Evolutionary conservation across 2,329 filamentous ascomycete species (phyloP).

Genomic region (Westerdykella aurantiaca): DNA sequence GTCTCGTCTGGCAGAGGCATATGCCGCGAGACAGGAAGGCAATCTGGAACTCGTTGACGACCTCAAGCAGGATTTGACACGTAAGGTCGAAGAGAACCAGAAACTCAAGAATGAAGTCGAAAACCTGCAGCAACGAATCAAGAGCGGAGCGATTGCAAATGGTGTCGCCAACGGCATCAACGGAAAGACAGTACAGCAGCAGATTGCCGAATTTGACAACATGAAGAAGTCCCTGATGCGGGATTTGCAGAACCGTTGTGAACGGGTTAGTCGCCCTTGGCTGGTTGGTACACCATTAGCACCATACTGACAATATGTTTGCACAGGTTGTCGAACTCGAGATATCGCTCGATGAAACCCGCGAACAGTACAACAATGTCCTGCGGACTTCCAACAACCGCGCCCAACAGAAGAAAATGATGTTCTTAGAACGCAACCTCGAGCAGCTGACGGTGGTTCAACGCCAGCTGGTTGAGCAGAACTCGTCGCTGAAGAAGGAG

Average conservation of each 20-base stretch:
- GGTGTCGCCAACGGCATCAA: slow-evolving; percentile 55
- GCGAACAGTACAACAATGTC: slow-evolving; percentile 99
- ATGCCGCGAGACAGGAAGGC: slow-evolving; percentile 66
- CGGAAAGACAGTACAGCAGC: slow-evolving; percentile 91
- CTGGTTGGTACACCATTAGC: slow-evolving; percentile 6
- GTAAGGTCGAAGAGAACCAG: slow-evolving; percentile 75
- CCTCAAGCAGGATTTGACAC: slow-evolving; percentile 66
- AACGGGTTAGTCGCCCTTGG: slow-evolving; percentile 55
- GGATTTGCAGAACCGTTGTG: slow-evolving; percentile 95
- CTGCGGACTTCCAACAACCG: slow-evolving; percentile 94
- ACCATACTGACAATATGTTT: slow-evolving; percentile 10
- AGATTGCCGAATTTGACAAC: slow-evolving; percentile 96
- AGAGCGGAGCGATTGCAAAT: slow-evolving; percentile 58
- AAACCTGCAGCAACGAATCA: slow-evolving; percentile 68
- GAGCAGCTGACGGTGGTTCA: slow-evolving; percentile 97
- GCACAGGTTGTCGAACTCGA: slow-evolving; percentile 79
- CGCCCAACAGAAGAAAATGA: slow-evolving; percentile 99
- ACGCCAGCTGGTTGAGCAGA: slow-evolving; percentile 95
- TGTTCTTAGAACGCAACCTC: slow-evolving; percentile 94
- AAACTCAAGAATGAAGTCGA: slow-evolving; percentile 77
- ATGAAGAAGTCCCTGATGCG: slow-evolving; percentile 99
- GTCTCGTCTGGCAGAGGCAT: slow-evolving; percentile 67
- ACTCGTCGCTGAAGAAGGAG: slow-evolving; percentile 95
- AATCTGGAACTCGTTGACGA: slow-evolving; percentile 70
- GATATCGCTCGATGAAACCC: slow-evolving; percentile 92